These are phyloP conservation scores for Primulina tabacum DNA, from an alignment of 257 asterid genomes.

Conservation along the genomic window DNA sequence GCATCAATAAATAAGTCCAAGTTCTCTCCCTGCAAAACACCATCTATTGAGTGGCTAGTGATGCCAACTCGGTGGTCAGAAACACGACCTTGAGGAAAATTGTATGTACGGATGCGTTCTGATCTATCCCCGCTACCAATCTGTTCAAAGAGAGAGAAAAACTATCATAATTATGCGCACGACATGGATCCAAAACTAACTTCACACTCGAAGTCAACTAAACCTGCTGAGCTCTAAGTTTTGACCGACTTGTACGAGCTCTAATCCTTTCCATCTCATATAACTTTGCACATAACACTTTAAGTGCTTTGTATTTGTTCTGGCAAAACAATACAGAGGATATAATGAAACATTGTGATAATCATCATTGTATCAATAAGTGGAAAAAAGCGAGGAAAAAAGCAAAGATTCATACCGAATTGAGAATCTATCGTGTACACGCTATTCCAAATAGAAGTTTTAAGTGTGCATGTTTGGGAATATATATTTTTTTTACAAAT, in stretches of 20 bases:
- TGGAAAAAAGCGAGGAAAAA: background rate
- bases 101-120: slow-evolving; percentile 93
- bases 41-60: slow-evolving; percentile 74
- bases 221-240: slow-evolving; percentile 84
- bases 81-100: slow-evolving; percentile 96
- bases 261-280: slow-evolving; percentile 77
- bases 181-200: background rate
- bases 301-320: slow-evolving; percentile 94
- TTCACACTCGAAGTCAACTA: slow-evolving; percentile 4
- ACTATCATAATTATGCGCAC: slow-evolving; percentile 5
- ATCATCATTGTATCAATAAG: background rate
- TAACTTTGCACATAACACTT: slow-evolving; percentile 77
- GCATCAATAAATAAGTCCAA: slow-evolving; percentile 77
- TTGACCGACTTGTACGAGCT: slow-evolving; percentile 64
- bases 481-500: too few species aligned
- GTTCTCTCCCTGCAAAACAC: slow-evolving; percentile 76
- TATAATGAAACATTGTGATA: slow-evolving; percentile 8
- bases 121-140: slow-evolving; percentile 98
- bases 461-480: too few species aligned
- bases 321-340: slow-evolving; percentile 27
- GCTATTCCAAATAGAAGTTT: too few species aligned
- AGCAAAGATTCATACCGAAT: background rate
- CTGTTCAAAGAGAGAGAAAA: slow-evolving; percentile 40
- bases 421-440: too few species aligned
- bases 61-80: slow-evolving; percentile 96